Base-by-base conservation (phyloP, 108 stramenopile genomes). In the Cyclostephanos invisitatus region DNA sequence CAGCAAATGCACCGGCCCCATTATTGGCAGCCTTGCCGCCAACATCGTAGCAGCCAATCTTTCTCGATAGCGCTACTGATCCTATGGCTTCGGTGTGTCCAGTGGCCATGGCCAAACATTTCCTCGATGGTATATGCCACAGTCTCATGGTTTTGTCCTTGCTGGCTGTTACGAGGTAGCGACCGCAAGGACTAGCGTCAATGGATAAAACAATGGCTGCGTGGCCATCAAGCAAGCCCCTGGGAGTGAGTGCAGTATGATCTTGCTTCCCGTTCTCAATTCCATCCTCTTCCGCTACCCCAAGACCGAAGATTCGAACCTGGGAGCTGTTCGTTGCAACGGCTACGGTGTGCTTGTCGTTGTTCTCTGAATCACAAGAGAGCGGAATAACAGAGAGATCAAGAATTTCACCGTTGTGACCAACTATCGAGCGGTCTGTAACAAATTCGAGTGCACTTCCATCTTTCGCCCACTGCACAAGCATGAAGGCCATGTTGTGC, bases 281-380 rank as follows among this genome's bases (percentile, higher is more conserved):
- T 24, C 44, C 77, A n/a, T 71, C 58, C 20, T 59, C 46, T 6
- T 68, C 58, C 8, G 58, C 60, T 29, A 73, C 67, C 12, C 69
- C 84, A 15, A 96, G 67, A 42, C 87, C 88, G 70, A 97, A 96
- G 20, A 96, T 70, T 17, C 96, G 94, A 68, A 96, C 90, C 72
- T 96, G 91, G 6, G 97, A 82, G 78, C 95, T 96, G 68, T 98
- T 98, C 21, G 96, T 97, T 7, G 96, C 97, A 6, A 98, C 94
- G 20, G 94, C 94, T 27, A 97, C 83, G 61, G 80, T 81, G 49
- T 78, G 76, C 57, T 67, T 73, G 72, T 59, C 71, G 24, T 42
- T n/a, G 42, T 71, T 71, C 18, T 54, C 58, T 54, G 78, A 22
- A 46, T 74, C 18, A 29, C 74, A 3, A 60, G 55, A 28, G 44